A percentile compares a stretch with the other conserved stretches of the same genome.
Conservation (phyloP, 257 asterid genomes). For the Capsicum rhomboideum region DNA sequence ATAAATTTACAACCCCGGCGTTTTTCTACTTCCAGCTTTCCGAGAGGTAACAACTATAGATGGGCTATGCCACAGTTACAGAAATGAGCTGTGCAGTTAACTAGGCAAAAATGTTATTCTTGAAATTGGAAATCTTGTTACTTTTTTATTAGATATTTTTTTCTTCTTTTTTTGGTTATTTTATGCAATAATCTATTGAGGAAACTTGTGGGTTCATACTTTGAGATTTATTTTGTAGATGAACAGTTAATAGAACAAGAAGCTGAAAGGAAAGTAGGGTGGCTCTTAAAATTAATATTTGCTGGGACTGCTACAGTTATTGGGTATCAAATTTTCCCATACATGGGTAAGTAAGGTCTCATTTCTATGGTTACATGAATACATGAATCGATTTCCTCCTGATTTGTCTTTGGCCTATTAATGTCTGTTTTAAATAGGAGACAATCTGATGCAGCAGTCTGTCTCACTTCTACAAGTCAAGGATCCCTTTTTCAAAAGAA, state of each 20-base stretch:
- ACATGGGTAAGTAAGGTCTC: slow-evolving; percentile 59
- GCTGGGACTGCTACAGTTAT: slow-evolving; percentile 70
- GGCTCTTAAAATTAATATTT: slow-evolving; percentile 71
- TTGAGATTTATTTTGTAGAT: slow-evolving; percentile 19
- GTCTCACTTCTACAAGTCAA: slow-evolving; percentile 74
- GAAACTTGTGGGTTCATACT: neutral
- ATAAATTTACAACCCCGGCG: slow-evolving; percentile 31
- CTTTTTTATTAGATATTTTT: neutral
- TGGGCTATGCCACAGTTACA: neutral
- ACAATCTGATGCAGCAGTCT: slow-evolving; percentile 78
- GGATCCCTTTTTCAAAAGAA: slow-evolving; percentile 90
- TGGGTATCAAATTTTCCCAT: slow-evolving; percentile 77
- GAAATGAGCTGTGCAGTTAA: neutral
- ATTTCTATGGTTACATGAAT: neutral
- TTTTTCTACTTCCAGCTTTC: slow-evolving; percentile 40
- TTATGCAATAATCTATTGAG: neutral
- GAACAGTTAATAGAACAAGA: slow-evolving; percentile 67
- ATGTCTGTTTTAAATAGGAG: slow-evolving; percentile 44
- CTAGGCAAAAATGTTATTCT: neutral
- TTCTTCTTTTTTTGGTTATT: neutral
- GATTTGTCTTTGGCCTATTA: slow-evolving; percentile 2
- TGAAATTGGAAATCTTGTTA: neutral
- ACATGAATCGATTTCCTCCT: neutral
- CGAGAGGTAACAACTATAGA: slow-evolving; percentile 18
- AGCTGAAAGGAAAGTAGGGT: slow-evolving; percentile 91